phyloP scores from a whole-genome alignment of 768 basidiomycete genomes.

The Boletus rubropictus region DNA sequence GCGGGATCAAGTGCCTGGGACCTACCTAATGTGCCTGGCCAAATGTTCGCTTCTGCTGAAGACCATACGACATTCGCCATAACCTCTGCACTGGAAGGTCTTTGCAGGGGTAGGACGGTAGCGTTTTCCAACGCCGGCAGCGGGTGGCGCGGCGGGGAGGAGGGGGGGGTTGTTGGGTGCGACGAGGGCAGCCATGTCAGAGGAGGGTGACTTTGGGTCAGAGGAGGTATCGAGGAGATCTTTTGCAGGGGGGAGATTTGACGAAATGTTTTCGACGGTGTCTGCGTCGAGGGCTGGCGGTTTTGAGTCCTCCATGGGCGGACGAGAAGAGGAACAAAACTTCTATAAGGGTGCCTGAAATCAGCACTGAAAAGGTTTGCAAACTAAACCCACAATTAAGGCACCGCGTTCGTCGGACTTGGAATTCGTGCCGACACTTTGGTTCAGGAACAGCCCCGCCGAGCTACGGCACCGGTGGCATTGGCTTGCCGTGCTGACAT shows the following conservation, averaged over 20 bases:
- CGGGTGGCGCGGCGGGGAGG: constrained; percentile 15
- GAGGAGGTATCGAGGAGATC: constrained; percentile 4
- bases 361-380: constrained; percentile 28
- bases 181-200: constrained; percentile 33
- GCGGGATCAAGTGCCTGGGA: constrained; percentile 22
- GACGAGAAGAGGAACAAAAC: constrained; percentile 29
- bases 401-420: constrained; percentile 32
- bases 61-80: constrained; percentile 94
- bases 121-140: constrained; percentile 44
- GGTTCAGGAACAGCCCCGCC: constrained; percentile 34
- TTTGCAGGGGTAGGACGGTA: constrained; percentile 84
- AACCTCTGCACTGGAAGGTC: constrained; percentile 93
- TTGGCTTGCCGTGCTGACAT: constrained; percentile 17
- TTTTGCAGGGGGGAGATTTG: constrained; percentile 2
- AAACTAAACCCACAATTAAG: constrained; percentile 31
- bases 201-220: constrained; percentile 1
- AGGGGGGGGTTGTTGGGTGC: constrained; percentile 18
- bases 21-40: constrained; percentile 89
- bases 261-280: constrained; percentile 8
- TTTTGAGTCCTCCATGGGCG: constrained; percentile 34
- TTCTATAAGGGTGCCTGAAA: constrained; percentile 34
- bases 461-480: constrained; percentile 32
- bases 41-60: constrained; percentile 95
- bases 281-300: constrained; percentile 22
- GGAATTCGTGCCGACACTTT: constrained; percentile 13